Base-by-base conservation (phyloP, 345 rosid species). In the Turritis glabra region DNA sequence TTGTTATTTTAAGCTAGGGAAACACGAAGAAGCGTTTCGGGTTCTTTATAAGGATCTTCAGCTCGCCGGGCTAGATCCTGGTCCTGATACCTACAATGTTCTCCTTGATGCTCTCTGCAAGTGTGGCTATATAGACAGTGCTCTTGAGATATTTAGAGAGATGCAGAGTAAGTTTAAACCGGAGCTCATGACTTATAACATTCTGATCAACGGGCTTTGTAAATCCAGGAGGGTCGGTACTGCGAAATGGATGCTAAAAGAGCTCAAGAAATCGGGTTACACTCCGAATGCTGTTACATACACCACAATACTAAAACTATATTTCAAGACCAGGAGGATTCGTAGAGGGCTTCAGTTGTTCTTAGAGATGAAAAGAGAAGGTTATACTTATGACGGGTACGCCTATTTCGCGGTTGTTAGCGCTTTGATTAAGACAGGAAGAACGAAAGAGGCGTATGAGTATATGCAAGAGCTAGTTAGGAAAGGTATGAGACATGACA, bases 61-160 rank as follows among this genome's bases (percentile, higher is more conserved):
- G 0, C 64, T 64, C 1, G 68, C 77, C 0, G 82, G 80, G 33
- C 22, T 85, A 7, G 25, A 35, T 0, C 92, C 92, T 11, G 77
- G 83, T 69, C 60, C 59, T 0, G 82, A 89, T 35, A 87, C 99
- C 3, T 84, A 79, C 74, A 94, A 92, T 78, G 85, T 85, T 23
- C 74, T 90, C 70, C 80, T 95, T 22, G 86, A 92, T 80, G 97
- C 97, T 8, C 89, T 95, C 18, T 90, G 93, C 82, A 92, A 84
- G 75, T 81, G 82, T 51, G 91, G 96, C 40, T 84, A 60, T 75
- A 51, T 71, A 2, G 48, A 51, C 13, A 80, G 86, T 64, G 97
- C 97, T 4, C 70, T 90, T 15, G 78, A 47, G 85, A 60, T 87
- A 21, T 89, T 92, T 64, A 80, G 88, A 65, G 82, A 88, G 71